A percentile compares a stretch with the other conserved stretches of the same genome.
phyloP scores from a whole-genome alignment of 2,329 filamentous ascomycete genomes.

The Xylaria sp. region DNA sequence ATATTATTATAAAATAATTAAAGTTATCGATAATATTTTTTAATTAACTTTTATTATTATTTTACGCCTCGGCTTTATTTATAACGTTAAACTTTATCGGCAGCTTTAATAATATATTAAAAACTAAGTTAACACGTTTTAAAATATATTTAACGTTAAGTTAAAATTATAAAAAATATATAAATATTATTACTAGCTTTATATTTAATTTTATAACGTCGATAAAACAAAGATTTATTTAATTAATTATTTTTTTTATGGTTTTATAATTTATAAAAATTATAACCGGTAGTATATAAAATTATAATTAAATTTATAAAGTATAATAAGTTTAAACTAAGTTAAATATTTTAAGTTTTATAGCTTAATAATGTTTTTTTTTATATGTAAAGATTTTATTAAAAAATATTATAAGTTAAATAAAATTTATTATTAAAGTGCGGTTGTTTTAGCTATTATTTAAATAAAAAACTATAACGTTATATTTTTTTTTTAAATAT shows the following conservation, averaged over 20 bases:
- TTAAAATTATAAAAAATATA: too few relatives aligned
- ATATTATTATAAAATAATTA: background rate
- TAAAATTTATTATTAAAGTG: background rate
- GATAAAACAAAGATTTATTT: too few relatives aligned
- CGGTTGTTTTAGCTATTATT: background rate
- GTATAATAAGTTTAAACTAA: background rate
- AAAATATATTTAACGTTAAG: too few relatives aligned
- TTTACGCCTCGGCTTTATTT: background rate
- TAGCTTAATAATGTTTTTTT: background rate
- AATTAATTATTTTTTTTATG: constrained; percentile 15
- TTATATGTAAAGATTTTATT: background rate
- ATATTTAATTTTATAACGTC: too few relatives aligned
- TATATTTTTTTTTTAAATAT: too few relatives aligned
- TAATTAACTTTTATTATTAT: too few relatives aligned
- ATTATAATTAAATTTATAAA: background rate
- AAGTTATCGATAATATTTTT: constrained; percentile 16
- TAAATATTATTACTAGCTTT: too few relatives aligned
- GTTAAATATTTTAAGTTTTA: background rate
- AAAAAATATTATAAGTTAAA: constrained; percentile 11
- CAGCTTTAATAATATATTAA: constrained; percentile 4
- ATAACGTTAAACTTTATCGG: background rate
- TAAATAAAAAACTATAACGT: too few relatives aligned
- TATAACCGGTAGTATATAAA: background rate
- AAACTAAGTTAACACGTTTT: too few relatives aligned
- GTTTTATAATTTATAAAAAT: too few relatives aligned